These are phyloP conservation scores for Pavlovales sp. DNA, from an alignment of 208 protist genomes.

Conservation along the genomic window DNA sequence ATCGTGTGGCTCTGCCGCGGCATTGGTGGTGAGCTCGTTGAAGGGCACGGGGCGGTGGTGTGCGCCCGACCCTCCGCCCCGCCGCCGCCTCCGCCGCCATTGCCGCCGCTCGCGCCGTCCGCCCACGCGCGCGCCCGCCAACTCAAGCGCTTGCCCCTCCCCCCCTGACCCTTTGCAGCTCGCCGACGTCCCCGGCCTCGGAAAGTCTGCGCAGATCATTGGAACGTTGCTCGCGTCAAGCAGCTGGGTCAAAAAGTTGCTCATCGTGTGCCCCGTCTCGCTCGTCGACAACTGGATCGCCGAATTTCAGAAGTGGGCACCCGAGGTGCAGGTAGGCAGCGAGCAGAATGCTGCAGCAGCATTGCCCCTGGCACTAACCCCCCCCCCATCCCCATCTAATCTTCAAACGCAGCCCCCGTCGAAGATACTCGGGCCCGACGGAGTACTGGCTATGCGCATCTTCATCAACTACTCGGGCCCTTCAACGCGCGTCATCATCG, in stretches of 20 bases:
- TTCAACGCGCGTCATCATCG: conserved; percentile 21
- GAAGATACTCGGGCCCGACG: not conserved
- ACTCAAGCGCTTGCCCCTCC: not conserved
- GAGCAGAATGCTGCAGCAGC: too few species aligned
- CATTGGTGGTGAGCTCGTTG: not conserved
- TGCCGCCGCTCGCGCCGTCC: not conserved
- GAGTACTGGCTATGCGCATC: not conserved
- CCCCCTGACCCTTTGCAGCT: too few species aligned
- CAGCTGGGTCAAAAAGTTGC: not conserved
- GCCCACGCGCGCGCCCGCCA: too few species aligned
- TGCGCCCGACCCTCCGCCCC: not conserved
- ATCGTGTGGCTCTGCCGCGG: conserved; percentile 57
- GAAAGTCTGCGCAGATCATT: not conserved
- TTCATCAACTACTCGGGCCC: conserved; percentile 17
- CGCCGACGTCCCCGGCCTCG: not conserved
- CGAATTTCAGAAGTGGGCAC: conserved; percentile 50
- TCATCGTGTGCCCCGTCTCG: conserved; percentile 51
- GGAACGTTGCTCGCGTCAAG: not conserved
- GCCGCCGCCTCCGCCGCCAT: not conserved
- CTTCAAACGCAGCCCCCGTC: not conserved
- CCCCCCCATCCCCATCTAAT: too few species aligned
- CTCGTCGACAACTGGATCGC: conserved; percentile 52
- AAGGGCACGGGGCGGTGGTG: not conserved
- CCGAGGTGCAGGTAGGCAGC: too few species aligned
- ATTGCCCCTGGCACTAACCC: not conserved